Evolutionary conservation across 2,329 filamentous ascomycete genomes (phyloP), one percentile per base, ranked within the genome.

Genomic region (Ophiostoma triangulosporum): DNA sequence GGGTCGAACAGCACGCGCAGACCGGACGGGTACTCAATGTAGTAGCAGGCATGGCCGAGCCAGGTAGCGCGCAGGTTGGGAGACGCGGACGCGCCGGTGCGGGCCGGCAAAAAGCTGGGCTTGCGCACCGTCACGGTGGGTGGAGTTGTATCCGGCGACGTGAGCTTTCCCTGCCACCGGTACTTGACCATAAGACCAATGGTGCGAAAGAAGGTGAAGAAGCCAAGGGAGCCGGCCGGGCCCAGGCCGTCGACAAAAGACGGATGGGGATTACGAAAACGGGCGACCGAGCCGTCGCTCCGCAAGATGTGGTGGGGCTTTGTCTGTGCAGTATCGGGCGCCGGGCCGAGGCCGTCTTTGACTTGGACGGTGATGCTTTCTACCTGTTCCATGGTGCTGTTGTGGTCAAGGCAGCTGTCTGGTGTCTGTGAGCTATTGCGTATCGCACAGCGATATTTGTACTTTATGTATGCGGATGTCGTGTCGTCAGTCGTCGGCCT

Each of bases 11-110:
- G 78, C 3, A 95, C 88, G 53, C 91, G 82, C 52, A 97, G 73
- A 1, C 91, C 91, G 14, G 78, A 77, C 1, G 89, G 88, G 62
- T 90, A 96, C 67, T 96, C 91, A 60, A 95, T 80, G 63, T 88
- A 90, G 71, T 89, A 95, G 71, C 89, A 95, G 3, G 91, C 90
- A 66, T 97, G 91, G 33, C 91, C 91, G 2, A 97, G 80, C 91
- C 91, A 96, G 38, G 91, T 97, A 32, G 90, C 87, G 52, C 89
- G 81, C 24, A 97, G 75, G 8, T 40, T 33, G 29, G 35, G 49
- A 4, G 33, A 49, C 9, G 27, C 31, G 17, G 35, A 12, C 6
- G 35, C 36, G 14, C 32, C 36, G 11, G 20, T 17, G 32, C 86
- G 78, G 14, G 71, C 70, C 1, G 78, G 68, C 9, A 87, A 73